Percentiles rank a stretch among this genome's conserved stretches.
phyloP scores from a whole-genome alignment of 768 basidiomycete species.

The Trametes meyenii region DNA sequence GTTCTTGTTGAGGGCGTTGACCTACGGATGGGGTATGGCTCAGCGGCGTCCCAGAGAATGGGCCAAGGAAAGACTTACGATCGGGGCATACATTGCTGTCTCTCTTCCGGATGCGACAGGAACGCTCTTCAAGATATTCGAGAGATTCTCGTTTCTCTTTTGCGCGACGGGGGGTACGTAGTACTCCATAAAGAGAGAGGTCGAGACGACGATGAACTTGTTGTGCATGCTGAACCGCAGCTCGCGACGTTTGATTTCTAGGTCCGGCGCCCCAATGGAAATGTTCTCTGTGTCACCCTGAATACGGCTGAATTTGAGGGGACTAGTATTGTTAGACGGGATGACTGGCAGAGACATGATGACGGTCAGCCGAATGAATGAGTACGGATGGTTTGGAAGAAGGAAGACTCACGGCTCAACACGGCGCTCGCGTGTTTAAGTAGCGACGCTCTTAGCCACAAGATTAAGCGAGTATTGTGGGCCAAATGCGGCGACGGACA shows the following conservation, averaged over 20 bases:
- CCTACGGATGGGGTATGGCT: not conserved
- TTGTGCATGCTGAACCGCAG: constrained; percentile 6
- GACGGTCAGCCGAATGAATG: no score
- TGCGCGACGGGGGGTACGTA: not conserved
- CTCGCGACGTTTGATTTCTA: not conserved
- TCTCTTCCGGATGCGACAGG: not conserved
- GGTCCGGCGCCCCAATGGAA: not conserved
- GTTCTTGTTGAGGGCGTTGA: not conserved
- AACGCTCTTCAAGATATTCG: not conserved
- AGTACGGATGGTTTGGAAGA: not conserved
- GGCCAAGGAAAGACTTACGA: not conserved
- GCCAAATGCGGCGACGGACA: no score
- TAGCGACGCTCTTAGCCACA: not conserved
- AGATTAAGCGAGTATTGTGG: no score
- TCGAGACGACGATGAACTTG: not conserved
- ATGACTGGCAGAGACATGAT: not conserved
- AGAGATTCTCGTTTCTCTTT: not conserved
- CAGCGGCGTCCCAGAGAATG: not conserved
- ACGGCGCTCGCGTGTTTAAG: not conserved
- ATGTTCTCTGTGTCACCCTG: not conserved
- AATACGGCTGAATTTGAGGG: not conserved
- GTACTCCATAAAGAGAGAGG: not conserved
- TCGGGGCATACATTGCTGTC: not conserved
- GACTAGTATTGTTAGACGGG: not conserved
- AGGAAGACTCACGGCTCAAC: not conserved